Evolutionary conservation across 768 basidiomycete species (phyloP), one percentile per base, ranked within the genome.

Genomic region (Mycena filopes): DNA sequence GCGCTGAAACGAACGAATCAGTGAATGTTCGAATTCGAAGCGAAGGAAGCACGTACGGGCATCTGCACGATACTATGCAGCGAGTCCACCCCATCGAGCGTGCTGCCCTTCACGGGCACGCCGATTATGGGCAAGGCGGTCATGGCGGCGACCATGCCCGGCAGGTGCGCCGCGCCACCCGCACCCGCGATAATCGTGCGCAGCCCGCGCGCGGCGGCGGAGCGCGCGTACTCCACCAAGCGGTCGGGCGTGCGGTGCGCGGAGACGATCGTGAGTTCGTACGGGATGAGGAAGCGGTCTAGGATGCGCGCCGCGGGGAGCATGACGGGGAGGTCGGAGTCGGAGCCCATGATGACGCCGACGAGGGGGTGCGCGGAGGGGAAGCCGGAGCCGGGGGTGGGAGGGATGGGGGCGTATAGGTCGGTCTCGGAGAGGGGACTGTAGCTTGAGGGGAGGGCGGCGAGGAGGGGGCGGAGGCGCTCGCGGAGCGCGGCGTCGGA

Each of bases 81-180:
- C n/a, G 95, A 95, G 78, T 99, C 98, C 1, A 99, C 95, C 0
- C 98, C 98, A 75, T 98, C 96, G 15, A 99, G 83, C 0, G 89
- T 85, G 75, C 94, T 95, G 13, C 94, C 96, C 75, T 96, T 98
- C 60, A 99, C 98, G 2, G 98, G 98, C 0, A 99, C 98, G 15
- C 98, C 97, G 33, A 99, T 87, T 0, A 99, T 95, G 0, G 98
- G 97, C 55, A 99, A 76, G 2, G 89, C 83, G 0, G 96, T 97
- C 91, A 98, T 89, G 21, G 94, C 91, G 6, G 97, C 98, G 1
- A 98, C 95, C 98, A 99, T 99, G 0, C 98, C 98, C 0, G 98
- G 98, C 2, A 99, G 80, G 80, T 99, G 98, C 6, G 97, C 98
- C 1, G 98, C 97, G 0, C 98, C 98, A n/a, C 98, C 98, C 8